Evolutionary conservation across 352 stramenopile genomes (phyloP), one percentile per base, ranked within the genome.

Genomic region (Aphanomyces stellatus): DNA sequence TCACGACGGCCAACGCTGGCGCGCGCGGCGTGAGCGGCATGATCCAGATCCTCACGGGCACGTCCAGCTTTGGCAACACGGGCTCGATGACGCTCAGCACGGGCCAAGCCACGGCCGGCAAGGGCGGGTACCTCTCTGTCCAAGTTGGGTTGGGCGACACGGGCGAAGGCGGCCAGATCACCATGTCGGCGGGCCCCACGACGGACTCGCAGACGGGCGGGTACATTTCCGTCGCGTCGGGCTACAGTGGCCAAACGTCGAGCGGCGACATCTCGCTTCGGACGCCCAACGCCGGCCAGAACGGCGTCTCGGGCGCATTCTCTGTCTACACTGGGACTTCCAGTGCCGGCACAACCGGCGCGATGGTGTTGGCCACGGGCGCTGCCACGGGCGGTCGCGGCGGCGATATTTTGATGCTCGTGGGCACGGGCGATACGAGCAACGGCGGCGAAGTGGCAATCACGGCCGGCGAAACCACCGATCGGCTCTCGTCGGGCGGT

Each of bases 151-250:
- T 71, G 43, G 89, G 90, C 40, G 77, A 94, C 69, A 79, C 82
- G 31, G 89, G 86, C 28, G 77, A 93, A 73, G 93, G 93, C 35
- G 91, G 90, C 4, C 62, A 83, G 8, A 68, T 98, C 1, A 75
- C 74, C 10, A 46, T 97, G 19, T 71, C 80, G 62, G 79, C 90
- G 55, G 93, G 93, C 25, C 78, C 65, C 25, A 93, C 82, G 13
- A 74, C 71, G 2, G 84, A 91, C 49, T 79, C 78, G 6, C 75
- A 76, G 33, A 88, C 77, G n/a, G 84, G 84, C 70, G 84, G 84
- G n/a, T 77, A 78, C 40, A 63, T 93, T 31, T 71, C 68, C 0
- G 27, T 88, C 15, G n/a, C 72, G n/a, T 87, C 82, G 2, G 84
- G 84, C 25, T 76, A 85, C 62, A 85, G 84, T 37, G 53, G 78